Evolutionary conservation across 805 yeast species (phyloP).

Genomic region (Zygoascus biomembranicola): DNA sequence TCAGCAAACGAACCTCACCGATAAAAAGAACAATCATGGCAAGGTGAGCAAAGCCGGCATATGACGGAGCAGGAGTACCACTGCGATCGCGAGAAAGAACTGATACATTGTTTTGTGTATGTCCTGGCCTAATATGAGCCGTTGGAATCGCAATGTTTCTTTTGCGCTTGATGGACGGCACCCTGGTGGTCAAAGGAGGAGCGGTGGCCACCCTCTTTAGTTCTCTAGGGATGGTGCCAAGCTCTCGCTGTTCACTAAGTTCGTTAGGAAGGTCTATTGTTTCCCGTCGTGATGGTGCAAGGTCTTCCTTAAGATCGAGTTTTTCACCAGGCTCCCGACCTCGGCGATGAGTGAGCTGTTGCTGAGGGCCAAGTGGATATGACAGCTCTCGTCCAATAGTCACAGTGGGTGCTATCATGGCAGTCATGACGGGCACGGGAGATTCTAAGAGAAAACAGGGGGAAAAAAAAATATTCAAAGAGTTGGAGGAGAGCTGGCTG

Average conservation of each 20-base stretch:
- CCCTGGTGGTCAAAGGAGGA: background rate
- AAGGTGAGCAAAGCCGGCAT: conserved; percentile 34
- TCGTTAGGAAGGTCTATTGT: too few species aligned
- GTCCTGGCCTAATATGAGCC: conserved; percentile 2
- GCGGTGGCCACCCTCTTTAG: too few species aligned
- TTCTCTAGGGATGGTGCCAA: too few species aligned
- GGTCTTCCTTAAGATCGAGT: background rate
- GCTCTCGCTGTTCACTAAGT: too few species aligned
- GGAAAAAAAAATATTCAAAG: too few species aligned
- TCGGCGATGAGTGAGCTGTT: background rate
- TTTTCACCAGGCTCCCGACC: background rate
- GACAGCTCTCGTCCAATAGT: background rate
- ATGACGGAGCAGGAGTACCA: conserved; percentile 15
- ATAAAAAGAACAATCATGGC: conserved; percentile 31
- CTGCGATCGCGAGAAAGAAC: background rate
- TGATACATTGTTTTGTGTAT: background rate
- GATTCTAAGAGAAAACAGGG: too few species aligned
- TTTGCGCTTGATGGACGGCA: background rate
- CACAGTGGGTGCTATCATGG: background rate
- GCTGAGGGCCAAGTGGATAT: background rate
- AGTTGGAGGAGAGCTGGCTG: too few species aligned
- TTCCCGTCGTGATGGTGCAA: too few species aligned
- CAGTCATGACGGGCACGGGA: background rate
- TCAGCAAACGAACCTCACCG: conserved; percentile 33
- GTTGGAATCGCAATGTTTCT: background rate